phyloP scores from a whole-genome alignment of 768 basidiomycete species.

The Kwoniella bestiolae region DNA sequence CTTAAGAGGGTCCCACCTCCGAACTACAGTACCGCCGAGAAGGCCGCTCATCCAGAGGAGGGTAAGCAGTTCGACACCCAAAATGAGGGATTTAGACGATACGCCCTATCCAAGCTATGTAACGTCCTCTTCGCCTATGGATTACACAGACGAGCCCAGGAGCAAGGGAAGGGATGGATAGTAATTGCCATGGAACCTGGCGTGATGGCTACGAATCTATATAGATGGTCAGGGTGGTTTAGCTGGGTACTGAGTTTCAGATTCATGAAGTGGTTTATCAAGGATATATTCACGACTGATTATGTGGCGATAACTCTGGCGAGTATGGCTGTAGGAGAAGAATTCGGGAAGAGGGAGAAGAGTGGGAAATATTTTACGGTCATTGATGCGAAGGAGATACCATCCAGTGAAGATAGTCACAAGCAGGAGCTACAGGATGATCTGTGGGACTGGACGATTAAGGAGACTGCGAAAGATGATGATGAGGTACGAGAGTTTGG shows the following conservation, averaged over 20 bases:
- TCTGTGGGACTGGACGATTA: slow-evolving; percentile 21
- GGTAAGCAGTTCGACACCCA: neutral
- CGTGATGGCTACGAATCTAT: slow-evolving; percentile 14
- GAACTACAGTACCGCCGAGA: slow-evolving; percentile 6
- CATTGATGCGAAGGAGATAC: neutral
- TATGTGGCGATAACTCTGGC: neutral
- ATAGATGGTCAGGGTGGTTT: slow-evolving; percentile 11
- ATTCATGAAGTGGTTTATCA: neutral
- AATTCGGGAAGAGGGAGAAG: slow-evolving; percentile 1
- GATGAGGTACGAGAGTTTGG: neutral
- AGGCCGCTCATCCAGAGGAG: slow-evolving; percentile 6
- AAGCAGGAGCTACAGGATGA: slow-evolving; percentile 17
- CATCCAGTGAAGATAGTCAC: slow-evolving; percentile 7
- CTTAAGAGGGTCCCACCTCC: neutral
- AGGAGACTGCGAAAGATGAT: slow-evolving; percentile 12
- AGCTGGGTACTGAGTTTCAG: neutral
- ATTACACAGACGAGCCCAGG: slow-evolving; percentile 2
- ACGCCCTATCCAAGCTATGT: slow-evolving; percentile 16
- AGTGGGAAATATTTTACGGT: slow-evolving; percentile 20
- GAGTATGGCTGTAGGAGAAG: slow-evolving; percentile 9
- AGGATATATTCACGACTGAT: neutral
- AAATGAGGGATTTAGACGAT: slow-evolving; percentile 11
- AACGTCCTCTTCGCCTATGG: slow-evolving; percentile 26
- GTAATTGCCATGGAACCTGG: slow-evolving; percentile 25
- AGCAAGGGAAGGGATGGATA: slow-evolving; percentile 2